phyloP scores from a whole-genome alignment of 345 rosid genomes.

The Citrus cavaleriei region DNA sequence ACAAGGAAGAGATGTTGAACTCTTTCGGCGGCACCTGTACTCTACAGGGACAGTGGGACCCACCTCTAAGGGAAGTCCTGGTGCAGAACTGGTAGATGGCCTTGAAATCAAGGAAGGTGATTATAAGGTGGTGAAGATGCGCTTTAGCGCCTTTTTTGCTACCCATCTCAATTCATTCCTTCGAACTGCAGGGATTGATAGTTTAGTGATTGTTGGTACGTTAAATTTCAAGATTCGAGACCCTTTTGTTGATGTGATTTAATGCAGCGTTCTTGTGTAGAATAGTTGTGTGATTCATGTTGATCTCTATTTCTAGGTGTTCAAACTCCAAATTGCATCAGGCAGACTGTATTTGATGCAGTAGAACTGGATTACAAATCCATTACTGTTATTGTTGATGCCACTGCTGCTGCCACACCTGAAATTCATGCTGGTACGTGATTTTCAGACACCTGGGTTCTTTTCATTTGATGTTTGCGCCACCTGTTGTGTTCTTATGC shows the following conservation, averaged over 20 bases:
- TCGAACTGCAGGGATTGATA: slow-evolving; percentile 41
- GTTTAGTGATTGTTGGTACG: slow-evolving; percentile 61
- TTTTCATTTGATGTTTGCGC: background rate
- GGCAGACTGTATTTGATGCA: slow-evolving; percentile 90
- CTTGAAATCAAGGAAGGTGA: slow-evolving; percentile 66
- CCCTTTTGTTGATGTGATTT: background rate
- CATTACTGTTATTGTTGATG: slow-evolving; percentile 64
- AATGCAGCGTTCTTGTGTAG: background rate
- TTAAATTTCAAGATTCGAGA: background rate
- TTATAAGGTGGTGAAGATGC: slow-evolving; percentile 77
- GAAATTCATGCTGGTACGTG: slow-evolving; percentile 60
- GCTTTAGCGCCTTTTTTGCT: slow-evolving; percentile 84
- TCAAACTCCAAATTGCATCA: slow-evolving; percentile 80
- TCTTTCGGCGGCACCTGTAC: slow-evolving; percentile 64
- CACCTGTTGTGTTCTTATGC: background rate
- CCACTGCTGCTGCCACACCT: slow-evolving; percentile 88
- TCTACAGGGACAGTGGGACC: slow-evolving; percentile 55
- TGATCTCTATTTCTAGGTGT: slow-evolving; percentile 45
- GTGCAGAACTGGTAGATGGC: slow-evolving; percentile 73
- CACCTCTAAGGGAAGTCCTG: slow-evolving; percentile 45
- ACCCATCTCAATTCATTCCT: slow-evolving; percentile 74
- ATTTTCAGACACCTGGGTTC: background rate
- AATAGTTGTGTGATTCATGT: background rate
- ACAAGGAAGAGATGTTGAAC: slow-evolving; percentile 75
- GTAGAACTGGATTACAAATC: slow-evolving; percentile 58